These are phyloP conservation scores for Penicillium argentinense DNA, from an alignment of 495 filamentous ascomycete species.

Conservation along the genomic window DNA sequence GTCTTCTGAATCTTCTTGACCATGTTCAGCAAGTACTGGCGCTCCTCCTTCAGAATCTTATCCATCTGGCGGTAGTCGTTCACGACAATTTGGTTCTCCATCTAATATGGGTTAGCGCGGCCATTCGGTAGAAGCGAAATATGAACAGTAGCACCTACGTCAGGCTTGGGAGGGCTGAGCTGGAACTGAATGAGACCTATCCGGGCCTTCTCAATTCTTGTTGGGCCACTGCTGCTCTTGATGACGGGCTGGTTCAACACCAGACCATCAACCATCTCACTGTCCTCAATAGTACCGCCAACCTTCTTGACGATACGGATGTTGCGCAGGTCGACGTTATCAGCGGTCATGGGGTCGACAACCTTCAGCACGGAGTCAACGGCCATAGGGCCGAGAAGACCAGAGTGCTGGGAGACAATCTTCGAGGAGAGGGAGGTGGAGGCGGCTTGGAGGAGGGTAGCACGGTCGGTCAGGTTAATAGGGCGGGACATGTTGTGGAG, in stretches of 20 bases:
- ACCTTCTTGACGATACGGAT: conserved; percentile 98
- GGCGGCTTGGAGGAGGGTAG: conserved; percentile 90
- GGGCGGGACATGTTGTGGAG: conserved; percentile 95
- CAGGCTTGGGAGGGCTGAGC: conserved; percentile 94
- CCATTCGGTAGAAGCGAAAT: neutral
- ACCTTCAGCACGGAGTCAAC: conserved; percentile 94
- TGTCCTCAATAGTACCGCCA: conserved; percentile 96
- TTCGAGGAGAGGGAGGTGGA: conserved; percentile 98
- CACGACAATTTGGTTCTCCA: conserved; percentile 98
- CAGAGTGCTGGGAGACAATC: conserved; percentile 95
- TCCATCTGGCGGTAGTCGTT: conserved; percentile 99
- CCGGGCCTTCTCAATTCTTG: conserved; percentile 92
- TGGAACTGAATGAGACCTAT: conserved; percentile 99
- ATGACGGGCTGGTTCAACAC: conserved; percentile 90
- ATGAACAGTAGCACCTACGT: conserved; percentile 57
- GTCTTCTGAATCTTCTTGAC: conserved; percentile 99
- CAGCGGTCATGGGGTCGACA: conserved; percentile 90
- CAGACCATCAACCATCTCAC: conserved; percentile 93
- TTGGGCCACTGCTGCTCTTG: conserved; percentile 89
- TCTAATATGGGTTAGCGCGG: conserved; percentile 48
- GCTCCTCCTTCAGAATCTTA: conserved; percentile 99
- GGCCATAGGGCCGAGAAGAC: conserved; percentile 89
- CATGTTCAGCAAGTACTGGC: conserved; percentile 95
- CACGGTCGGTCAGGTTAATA: conserved; percentile 82
- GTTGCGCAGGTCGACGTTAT: conserved; percentile 94